A percentile compares a stretch with the other conserved stretches of the same genome.
Conservation (phyloP, 2,329 filamentous ascomycete species). For the Exophiala mesophila region DNA sequence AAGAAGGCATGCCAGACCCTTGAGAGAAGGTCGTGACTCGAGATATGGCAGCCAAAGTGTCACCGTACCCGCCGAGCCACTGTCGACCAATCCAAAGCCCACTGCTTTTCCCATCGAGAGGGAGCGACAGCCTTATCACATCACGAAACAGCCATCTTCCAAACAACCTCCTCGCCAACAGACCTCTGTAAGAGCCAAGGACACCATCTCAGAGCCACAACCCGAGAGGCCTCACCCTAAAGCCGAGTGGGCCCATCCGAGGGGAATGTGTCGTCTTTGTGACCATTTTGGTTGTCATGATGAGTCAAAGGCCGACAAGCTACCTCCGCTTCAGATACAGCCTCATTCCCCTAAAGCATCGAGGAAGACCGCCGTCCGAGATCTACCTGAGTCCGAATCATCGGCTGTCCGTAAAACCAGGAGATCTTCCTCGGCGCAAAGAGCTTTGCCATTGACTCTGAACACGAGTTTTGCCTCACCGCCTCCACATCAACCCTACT, state of each 20-base stretch:
- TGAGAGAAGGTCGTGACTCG: slow-evolving; percentile 55
- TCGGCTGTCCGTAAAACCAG: slow-evolving; percentile 5
- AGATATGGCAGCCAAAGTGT: slow-evolving; percentile 54
- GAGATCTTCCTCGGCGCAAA: slow-evolving; percentile 7
- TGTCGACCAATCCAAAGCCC: background rate
- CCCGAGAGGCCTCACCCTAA: too few relatives aligned
- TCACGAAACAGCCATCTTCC: slow-evolving; percentile 5
- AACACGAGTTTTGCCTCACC: slow-evolving; percentile 4
- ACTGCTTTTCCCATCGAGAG: slow-evolving; percentile 16
- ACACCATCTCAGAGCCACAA: slow-evolving; percentile 5
- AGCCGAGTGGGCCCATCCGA: slow-evolving; percentile 26
- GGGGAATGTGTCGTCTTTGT: slow-evolving; percentile 34
- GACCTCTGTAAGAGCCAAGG: slow-evolving; percentile 12
- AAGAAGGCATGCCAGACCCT: slow-evolving; percentile 27
- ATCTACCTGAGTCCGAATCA: background rate
- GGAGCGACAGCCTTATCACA: slow-evolving; percentile 20
- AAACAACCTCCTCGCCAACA: slow-evolving; percentile 13
- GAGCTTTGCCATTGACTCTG: slow-evolving; percentile 16
- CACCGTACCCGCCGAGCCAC: slow-evolving; percentile 42
- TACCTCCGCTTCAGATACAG: slow-evolving; percentile 9
- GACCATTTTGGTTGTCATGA: slow-evolving; percentile 33
- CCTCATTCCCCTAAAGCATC: slow-evolving; percentile 12
- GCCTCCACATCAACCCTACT: slow-evolving; percentile 11
- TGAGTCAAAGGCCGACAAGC: slow-evolving; percentile 11
- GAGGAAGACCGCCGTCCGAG: background rate